A percentile compares a stretch with the other conserved stretches of the same genome.
Evolutionary conservation across 2,329 filamentous ascomycete genomes (phyloP).

Genomic region (Fonsecaea nubica): DNA sequence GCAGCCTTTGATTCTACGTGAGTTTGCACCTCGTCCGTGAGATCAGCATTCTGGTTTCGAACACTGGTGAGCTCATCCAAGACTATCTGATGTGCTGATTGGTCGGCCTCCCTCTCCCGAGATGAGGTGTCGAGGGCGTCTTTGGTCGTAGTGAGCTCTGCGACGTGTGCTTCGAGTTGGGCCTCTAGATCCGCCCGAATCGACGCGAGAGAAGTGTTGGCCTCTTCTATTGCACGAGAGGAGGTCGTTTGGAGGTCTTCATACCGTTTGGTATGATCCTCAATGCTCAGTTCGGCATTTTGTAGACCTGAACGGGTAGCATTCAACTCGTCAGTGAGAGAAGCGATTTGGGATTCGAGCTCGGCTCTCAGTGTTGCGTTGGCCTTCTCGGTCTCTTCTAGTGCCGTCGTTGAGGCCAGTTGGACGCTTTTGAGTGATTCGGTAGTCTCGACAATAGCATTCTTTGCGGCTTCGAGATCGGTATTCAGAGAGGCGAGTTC

Average conservation of each 20-base stretch:
- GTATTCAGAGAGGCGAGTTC: conserved; percentile 26
- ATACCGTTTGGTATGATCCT: conserved; percentile 33
- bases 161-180: conserved; percentile 30
- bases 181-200: conserved; percentile 22
- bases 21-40: conserved; percentile 24
- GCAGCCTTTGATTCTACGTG: conserved; percentile 20
- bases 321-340: conserved; percentile 72
- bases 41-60: conserved; percentile 24
- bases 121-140: conserved; percentile 24
- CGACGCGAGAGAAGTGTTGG: conserved; percentile 25
- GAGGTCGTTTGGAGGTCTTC: conserved; percentile 30
- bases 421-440: conserved; percentile 30
- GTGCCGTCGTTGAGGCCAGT: conserved; percentile 27
- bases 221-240: conserved; percentile 27
- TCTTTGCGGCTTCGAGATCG: conserved; percentile 35
- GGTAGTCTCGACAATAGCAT: conserved; percentile 32
- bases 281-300: conserved; percentile 25
- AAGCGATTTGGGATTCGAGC: conserved; percentile 73
- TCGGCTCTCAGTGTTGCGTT: conserved; percentile 47
- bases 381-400: conserved; percentile 31
- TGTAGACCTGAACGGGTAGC: conserved; percentile 66
- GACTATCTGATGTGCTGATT: conserved; percentile 20
- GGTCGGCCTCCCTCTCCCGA: conserved; percentile 24
- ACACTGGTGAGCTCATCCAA: conserved; percentile 28
- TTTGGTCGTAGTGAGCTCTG: conserved; percentile 25